Base-by-base conservation (phyloP, 257 asterid species). In the Plantago elongata region DNA sequence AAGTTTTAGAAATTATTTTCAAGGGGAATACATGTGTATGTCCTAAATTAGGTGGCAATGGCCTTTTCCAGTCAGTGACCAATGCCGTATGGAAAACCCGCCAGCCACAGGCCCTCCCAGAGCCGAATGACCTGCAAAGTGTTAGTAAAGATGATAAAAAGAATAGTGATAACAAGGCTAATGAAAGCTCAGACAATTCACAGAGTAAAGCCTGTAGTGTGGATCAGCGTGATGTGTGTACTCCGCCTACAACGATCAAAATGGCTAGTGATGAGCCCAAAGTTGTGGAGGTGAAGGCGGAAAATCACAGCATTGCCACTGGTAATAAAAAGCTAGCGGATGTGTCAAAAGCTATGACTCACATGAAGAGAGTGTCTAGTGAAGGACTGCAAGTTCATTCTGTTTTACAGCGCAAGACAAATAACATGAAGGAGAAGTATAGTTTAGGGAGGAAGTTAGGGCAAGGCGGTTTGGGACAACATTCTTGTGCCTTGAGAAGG, bases 401-500 rank as follows among this genome's bases (percentile, higher is more conserved):
- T 1, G 89, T 90, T 62, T 69, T 90, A 57, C 88, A 69, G 71
- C 77, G 91, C 16, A 88, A 75, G 64, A 85, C 94, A 0, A 95
- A 83, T 40, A 84, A 77, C 69, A 63, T 90, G 59, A 90, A 85
- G 78, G 98, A 88, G 63, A 70, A 72, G 47, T 88, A 69, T 48
- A 79, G 70, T 52, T 52, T 88, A 49, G 98, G 95, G 60, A 81
- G 64, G 71, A 88, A 88, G 74, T 82, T 90, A 17, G 98, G 98
- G 5, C 87, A 82, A 55, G 98, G 1, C 95, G 83, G 50, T 90
- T 85, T 13, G 98, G 98, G 22, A 88, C 94, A 1, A 83, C 96
- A 0, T 90, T 78, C 38, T 69, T 83, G 9, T 88, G 94, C 46
- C 47, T 78, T 15, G 95, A 82, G 68, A 90, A 79, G 74, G 82